phyloP scores from a whole-genome alignment of 177 flowering plant species.

The Vitis hybrid region DNA sequence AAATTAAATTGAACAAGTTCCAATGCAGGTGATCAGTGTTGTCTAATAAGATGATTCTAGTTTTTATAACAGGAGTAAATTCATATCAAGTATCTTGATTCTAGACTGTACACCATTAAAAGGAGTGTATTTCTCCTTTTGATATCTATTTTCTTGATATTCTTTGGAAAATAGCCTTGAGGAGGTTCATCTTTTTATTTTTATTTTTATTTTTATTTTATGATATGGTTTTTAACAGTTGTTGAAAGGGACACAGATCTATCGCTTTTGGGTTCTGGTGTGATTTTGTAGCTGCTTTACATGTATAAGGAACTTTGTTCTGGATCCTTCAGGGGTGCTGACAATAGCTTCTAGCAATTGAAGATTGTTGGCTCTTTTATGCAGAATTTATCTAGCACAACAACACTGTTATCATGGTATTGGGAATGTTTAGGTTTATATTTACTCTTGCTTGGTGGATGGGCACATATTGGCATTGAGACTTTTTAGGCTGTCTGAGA shows the following conservation, averaged over 20 bases:
- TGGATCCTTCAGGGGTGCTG: not conserved
- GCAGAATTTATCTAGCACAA: not conserved
- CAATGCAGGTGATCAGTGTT: not conserved
- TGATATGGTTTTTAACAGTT: not conserved
- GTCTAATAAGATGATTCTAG: not conserved
- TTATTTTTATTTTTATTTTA: not conserved
- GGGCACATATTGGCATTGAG: too few species aligned
- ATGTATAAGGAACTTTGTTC: not conserved
- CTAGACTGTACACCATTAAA: not conserved
- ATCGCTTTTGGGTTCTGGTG: not conserved
- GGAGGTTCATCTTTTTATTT: not conserved
- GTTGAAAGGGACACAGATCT: not conserved
- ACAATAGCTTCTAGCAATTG: not conserved
- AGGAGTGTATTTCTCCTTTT: not conserved
- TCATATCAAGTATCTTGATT: not conserved
- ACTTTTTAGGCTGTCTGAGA: too few species aligned
- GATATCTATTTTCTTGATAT: not conserved
- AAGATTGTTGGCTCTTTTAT: not conserved
- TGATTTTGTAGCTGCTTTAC: not conserved
- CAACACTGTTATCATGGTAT: not conserved
- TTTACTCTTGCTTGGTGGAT: not conserved
- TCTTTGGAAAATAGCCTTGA: not conserved
- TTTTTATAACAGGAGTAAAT: not conserved
- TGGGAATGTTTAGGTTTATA: not conserved
- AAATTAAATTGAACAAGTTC: not conserved